phyloP scores from a whole-genome alignment of 192 early-diverging fungal species.

The Gonapodya sp. region DNA sequence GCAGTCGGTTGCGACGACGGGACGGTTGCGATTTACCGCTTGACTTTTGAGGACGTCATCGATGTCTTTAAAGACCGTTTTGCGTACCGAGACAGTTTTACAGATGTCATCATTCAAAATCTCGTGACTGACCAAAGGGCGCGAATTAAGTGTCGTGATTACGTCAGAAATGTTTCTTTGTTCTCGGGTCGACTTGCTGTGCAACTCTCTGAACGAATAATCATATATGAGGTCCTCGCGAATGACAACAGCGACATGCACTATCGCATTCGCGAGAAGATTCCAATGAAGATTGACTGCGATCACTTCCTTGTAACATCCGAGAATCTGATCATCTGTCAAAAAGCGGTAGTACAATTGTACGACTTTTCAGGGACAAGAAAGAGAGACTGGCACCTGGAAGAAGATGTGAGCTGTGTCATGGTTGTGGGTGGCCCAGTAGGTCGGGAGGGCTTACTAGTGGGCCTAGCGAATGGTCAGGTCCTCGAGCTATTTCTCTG shows the following conservation, averaged over 20 bases:
- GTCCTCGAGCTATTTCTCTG: conserved; percentile 45
- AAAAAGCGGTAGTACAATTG: conserved; percentile 38
- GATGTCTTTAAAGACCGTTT: conserved; percentile 48
- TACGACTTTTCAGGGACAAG: conserved; percentile 41
- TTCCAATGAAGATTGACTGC: conserved; percentile 43
- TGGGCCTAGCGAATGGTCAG: conserved; percentile 44
- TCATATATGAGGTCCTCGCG: conserved; percentile 47
- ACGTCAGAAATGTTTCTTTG: conserved; percentile 47
- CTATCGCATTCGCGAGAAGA: conserved; percentile 50
- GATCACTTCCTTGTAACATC: conserved; percentile 46
- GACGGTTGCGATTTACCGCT: conserved; percentile 35
- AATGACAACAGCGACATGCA: conserved; percentile 48
- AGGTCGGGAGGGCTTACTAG: conserved; percentile 39
- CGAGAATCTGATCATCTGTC: conserved; percentile 42
- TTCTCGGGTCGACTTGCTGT: conserved; percentile 47
- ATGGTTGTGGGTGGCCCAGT: conserved; percentile 45
- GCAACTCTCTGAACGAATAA: conserved; percentile 41
- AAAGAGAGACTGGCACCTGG: conserved; percentile 45
- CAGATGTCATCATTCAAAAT: conserved; percentile 54
- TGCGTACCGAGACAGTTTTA: conserved; percentile 46
- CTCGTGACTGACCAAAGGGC: conserved; percentile 35
- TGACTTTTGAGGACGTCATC: conserved; percentile 45
- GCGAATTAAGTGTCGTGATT: conserved; percentile 48
- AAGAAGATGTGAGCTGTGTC: conserved; percentile 40
- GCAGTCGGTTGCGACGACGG: conserved; percentile 49